Base-by-base conservation (phyloP, 2,329 filamentous ascomycete genomes). In the Chaetomium sp. region DNA sequence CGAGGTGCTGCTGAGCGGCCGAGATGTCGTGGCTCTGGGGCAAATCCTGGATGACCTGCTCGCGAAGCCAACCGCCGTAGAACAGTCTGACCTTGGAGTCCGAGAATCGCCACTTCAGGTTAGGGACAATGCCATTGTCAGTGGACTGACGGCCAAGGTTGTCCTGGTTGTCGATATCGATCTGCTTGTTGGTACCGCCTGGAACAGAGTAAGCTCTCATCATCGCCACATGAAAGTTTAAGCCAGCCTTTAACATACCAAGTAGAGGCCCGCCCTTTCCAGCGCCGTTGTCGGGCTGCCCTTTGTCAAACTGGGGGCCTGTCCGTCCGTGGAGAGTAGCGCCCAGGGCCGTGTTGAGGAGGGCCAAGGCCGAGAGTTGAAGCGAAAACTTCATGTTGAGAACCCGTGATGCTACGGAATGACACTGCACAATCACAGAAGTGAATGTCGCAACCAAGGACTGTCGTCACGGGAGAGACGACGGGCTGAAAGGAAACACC, bases 81-180 rank as follows among this genome's bases (percentile, higher is more conserved):
- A 83, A 74, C 38, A 87, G 74, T 32, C 76, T 76, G 1, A 81
- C 84, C 70, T 81, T 84, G 32, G 82, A 86, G 67, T 86, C 80
- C 0, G 82, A 86, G 69, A 88, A 87, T 52, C 81, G 80, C 85
- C 84, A 81, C 66, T 87, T 87, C 61, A 87, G 72, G 64, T 87
- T 88, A 0, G 81, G 80, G 0, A 88, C 84, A 9, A 78, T 71
- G 12, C 85, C 85, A 48, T 74, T 76, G 65, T 88, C 85, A 1
- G 84, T 87, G 12, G 75, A 72, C 62, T 86, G 79, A 47, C 75
- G 74, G 11, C 81, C 82, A 1, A 88, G 76, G 63, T 84, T 83
- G 59, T 82, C 79, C 0, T 84, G 84, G 62, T 87, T 86, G 59
- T 82, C 76, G 2, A 81, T 68, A 62, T 87, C 85, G 32, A 86